A percentile compares a stretch with the other conserved stretches of the same genome.
Evolutionary conservation across 202 grass and related monocot genomes (phyloP).

Genomic region (Dendrocalamus latiflorus): DNA sequence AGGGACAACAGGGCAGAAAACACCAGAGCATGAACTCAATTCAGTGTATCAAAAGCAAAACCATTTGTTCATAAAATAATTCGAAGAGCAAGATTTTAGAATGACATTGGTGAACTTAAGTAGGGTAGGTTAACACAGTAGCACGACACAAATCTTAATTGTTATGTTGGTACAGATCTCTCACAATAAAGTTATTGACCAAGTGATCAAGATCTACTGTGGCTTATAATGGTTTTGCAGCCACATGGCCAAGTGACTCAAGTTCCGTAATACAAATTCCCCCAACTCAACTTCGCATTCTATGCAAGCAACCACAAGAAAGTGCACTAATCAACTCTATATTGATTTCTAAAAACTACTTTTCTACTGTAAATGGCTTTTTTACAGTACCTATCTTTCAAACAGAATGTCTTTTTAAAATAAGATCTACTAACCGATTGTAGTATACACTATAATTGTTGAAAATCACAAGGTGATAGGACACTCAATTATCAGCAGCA

Average conservation of each 20-base stretch:
- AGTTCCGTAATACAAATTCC: neutral
- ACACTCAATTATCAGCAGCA: too few species aligned
- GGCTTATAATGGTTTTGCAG: neutral
- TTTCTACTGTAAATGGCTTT: too few species aligned
- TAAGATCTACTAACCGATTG: too few species aligned
- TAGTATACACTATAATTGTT: too few species aligned
- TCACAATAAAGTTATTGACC: neutral
- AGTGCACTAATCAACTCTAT: too few species aligned
- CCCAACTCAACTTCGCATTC: neutral
- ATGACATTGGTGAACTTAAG: neutral
- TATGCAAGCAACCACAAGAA: neutral
- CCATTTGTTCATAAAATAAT: neutral
- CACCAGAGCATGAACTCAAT: neutral
- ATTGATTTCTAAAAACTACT: too few species aligned
- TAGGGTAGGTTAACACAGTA: neutral
- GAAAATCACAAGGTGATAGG: too few species aligned
- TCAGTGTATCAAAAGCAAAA: neutral
- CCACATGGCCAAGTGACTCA: slow-evolving; percentile 21
- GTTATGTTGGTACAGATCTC: neutral
- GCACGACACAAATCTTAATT: neutral
- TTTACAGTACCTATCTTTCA: too few species aligned
- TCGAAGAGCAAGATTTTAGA: neutral
- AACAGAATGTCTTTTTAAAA: too few species aligned
- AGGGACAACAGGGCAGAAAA: neutral
- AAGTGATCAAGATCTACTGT: neutral